These are phyloP conservation scores for Gymnopilus junonius DNA, from an alignment of 768 basidiomycete genomes.

Conservation along the genomic window DNA sequence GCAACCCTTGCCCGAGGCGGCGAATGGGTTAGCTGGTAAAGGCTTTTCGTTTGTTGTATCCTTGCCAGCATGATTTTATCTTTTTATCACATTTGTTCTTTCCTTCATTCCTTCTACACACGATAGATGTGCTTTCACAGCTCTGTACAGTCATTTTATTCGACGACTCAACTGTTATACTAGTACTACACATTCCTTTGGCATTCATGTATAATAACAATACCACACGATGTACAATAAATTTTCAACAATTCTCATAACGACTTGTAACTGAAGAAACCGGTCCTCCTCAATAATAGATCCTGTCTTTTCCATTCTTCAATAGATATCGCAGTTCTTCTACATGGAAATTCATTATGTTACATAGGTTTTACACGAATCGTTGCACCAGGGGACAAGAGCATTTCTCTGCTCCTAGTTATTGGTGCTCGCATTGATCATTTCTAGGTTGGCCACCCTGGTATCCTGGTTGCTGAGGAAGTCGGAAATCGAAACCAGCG, in stretches of 20 bases:
- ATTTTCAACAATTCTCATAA: background rate
- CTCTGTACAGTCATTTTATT: background rate
- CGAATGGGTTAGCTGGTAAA: conserved; percentile 47
- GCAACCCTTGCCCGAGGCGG: conserved; percentile 79
- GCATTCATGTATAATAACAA: background rate
- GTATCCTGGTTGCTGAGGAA: too few species aligned
- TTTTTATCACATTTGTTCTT: background rate
- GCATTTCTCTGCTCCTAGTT: too few species aligned
- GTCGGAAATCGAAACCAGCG: too few species aligned
- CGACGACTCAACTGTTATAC: background rate
- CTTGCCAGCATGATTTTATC: background rate
- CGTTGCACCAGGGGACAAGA: too few species aligned
- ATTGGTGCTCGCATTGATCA: too few species aligned
- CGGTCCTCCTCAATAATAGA: too few species aligned
- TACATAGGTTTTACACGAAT: too few species aligned
- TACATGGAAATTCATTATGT: too few species aligned
- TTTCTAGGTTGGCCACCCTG: too few species aligned
- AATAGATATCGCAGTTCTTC: background rate
- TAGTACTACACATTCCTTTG: background rate
- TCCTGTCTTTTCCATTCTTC: background rate
- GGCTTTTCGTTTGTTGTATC: background rate
- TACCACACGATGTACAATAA: background rate
- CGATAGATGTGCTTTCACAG: background rate
- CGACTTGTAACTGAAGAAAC: background rate
- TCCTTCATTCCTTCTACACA: background rate